phyloP scores from a whole-genome alignment of 2,329 filamentous ascomycete genomes.

The Aspergillus sp. region DNA sequence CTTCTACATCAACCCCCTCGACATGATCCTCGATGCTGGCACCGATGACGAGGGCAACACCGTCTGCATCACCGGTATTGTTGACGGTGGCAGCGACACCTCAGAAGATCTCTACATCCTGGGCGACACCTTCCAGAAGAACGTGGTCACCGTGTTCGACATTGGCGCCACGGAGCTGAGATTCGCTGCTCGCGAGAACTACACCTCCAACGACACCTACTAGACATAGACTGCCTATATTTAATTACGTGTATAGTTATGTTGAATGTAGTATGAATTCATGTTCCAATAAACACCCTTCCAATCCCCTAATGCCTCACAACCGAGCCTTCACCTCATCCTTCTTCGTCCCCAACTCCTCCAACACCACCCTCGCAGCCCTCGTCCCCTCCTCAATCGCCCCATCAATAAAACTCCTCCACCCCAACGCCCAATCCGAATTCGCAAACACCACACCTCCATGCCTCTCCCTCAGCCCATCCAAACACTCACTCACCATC shows the following conservation, averaged over 20 bases:
- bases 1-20: constrained; percentile 31
- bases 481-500: constrained; percentile 42
- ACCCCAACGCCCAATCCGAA: constrained; percentile 23
- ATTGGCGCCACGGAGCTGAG: constrained; percentile 49
- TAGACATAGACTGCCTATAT: not conserved
- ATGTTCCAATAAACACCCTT: no score
- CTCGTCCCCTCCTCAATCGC: constrained; percentile 26
- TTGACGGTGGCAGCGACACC: constrained; percentile 15
- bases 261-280: not conserved
- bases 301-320: not conserved
- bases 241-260: not conserved
- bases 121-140: constrained; percentile 52
- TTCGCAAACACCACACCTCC: constrained; percentile 52
- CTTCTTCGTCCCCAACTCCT: not conserved
- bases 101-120: constrained; percentile 23
- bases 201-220: constrained; percentile 9
- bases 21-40: constrained; percentile 31
- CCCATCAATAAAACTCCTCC: constrained; percentile 51
- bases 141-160: constrained; percentile 54
- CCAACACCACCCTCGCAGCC: not conserved
- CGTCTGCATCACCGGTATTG: constrained; percentile 22
- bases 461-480: constrained; percentile 45
- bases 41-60: constrained; percentile 17
- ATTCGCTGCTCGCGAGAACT: constrained; percentile 15
- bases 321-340: not conserved